Conservation (phyloP, 2,329 filamentous ascomycete species). For the Fusarium subtropicale region DNA sequence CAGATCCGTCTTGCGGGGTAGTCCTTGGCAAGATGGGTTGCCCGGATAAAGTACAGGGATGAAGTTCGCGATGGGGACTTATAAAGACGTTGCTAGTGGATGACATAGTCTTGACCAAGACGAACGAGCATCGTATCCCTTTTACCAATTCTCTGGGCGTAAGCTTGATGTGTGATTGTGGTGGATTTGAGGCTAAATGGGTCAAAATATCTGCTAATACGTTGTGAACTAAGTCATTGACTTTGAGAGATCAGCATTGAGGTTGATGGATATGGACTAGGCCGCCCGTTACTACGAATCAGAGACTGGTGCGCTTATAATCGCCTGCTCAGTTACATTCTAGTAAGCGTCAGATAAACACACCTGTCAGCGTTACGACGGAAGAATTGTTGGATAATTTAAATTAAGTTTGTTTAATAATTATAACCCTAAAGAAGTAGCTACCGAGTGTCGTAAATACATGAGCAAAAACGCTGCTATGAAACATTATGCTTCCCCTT, state of each 20-base stretch:
- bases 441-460: neutral
- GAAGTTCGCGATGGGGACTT: neutral
- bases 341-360: neutral
- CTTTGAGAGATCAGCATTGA: neutral
- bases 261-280: neutral
- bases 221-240: neutral
- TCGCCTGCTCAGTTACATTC: neutral
- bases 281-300: neutral
- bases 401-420: neutral
- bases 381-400: neutral
- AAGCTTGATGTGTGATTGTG: neutral
- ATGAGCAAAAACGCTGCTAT: too few species aligned
- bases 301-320: slow-evolving; percentile 4
- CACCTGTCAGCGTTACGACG: too few species aligned
- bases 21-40: slow-evolving; percentile 1
- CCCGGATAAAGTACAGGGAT: neutral
- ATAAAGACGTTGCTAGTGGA: neutral
- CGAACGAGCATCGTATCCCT: neutral
- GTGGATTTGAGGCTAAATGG: slow-evolving; percentile 3
- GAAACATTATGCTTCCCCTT: neutral
- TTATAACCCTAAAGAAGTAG: too few species aligned
- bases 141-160: neutral
- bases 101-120: neutral
- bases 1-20: slow-evolving; percentile 10
- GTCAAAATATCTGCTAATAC: neutral